Evolutionary conservation across 2,329 filamentous ascomycete genomes (phyloP).

Genomic region (Penicillium sp.): DNA sequence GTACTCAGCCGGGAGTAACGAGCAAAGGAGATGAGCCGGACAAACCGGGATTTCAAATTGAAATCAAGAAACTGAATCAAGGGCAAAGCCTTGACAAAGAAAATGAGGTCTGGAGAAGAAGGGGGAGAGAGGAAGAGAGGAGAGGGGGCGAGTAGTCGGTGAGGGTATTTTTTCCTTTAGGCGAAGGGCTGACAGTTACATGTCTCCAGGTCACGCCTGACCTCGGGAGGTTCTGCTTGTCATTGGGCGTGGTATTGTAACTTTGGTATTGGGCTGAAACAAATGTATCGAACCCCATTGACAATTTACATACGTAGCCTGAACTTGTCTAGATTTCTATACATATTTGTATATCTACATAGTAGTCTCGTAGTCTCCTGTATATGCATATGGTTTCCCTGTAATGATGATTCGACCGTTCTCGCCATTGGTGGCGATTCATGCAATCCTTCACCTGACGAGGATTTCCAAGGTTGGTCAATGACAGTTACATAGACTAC

Average conservation of each 20-base stretch:
- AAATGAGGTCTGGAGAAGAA: slow-evolving; percentile 11
- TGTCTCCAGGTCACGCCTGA: background rate
- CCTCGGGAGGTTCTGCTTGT: background rate
- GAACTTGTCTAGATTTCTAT: too few species aligned
- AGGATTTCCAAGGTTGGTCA: background rate
- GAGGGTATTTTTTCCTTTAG: slow-evolving; percentile 26
- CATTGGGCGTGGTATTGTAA: slow-evolving; percentile 9
- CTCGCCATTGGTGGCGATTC: background rate
- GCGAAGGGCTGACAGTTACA: slow-evolving; percentile 17
- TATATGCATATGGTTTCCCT: background rate
- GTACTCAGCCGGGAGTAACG: slow-evolving; percentile 9
- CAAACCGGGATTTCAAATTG: background rate
- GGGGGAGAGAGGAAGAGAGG: slow-evolving; percentile 18
- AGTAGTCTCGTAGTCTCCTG: background rate
- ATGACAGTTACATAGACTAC: background rate
- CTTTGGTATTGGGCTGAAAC: slow-evolving; percentile 16
- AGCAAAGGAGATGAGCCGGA: background rate
- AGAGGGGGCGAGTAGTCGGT: slow-evolving; percentile 25
- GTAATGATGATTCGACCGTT: background rate
- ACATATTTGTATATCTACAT: background rate
- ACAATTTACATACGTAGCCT: too few species aligned
- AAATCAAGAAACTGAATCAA: slow-evolving; percentile 17
- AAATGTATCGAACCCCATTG: too few species aligned
- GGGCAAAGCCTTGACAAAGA: slow-evolving; percentile 20
- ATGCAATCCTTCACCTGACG: background rate